phyloP scores from a whole-genome alignment of 257 asterid species.

The Scutellaria galericulata region DNA sequence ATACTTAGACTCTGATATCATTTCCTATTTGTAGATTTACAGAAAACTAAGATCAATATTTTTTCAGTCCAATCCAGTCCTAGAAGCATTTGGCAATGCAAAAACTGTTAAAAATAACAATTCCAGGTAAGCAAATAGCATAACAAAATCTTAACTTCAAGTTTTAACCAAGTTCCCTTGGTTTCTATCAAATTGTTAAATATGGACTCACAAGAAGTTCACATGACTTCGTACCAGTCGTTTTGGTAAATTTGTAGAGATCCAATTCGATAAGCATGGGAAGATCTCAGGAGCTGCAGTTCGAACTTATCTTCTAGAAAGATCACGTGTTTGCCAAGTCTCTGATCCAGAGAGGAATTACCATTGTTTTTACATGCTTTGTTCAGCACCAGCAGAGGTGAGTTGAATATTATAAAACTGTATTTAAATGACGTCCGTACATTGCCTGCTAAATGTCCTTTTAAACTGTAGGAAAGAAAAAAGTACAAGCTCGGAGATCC shows the following conservation, averaged over 20 bases:
- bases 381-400: constrained; percentile 98
- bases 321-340: constrained; percentile 96
- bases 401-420: constrained; percentile 27
- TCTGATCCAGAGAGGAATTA: constrained; percentile 96
- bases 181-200: constrained; percentile 22
- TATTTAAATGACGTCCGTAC: neutral
- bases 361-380: constrained; percentile 95
- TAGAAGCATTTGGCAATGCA: constrained; percentile 98
- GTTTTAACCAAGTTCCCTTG: neutral
- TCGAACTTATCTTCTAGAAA: constrained; percentile 87
- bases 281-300: constrained; percentile 99
- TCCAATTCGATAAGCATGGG: constrained; percentile 87
- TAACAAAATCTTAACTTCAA: constrained; percentile 23
- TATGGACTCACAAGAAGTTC: constrained; percentile 50
- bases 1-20: constrained; percentile 10
- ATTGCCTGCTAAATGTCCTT: constrained; percentile 31
- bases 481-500: constrained; percentile 85
- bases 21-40: constrained; percentile 25
- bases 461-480: constrained; percentile 66
- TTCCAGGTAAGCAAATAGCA: constrained; percentile 65
- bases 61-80: constrained; percentile 89
- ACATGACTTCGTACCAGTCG: constrained; percentile 77
- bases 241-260: constrained; percentile 96
- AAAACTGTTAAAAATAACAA: constrained; percentile 93
- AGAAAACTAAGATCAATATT: constrained; percentile 29